Evolutionary conservation across 192 early-diverging fungal genomes (phyloP), one percentile per base, ranked within the genome.

Genomic region (Chytriomyces sp.): DNA sequence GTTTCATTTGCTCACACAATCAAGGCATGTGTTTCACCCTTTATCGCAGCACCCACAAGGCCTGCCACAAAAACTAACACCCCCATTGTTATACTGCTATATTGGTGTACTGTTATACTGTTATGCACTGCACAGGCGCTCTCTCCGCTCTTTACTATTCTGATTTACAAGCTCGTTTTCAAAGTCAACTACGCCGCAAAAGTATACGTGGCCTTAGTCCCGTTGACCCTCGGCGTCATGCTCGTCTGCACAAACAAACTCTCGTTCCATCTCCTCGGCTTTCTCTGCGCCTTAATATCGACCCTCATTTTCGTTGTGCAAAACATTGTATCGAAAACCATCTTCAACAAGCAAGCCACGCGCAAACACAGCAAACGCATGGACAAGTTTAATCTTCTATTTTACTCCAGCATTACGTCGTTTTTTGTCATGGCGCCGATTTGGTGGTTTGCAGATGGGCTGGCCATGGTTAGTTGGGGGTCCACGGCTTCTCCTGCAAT

Each of bases 361-460:
- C 62, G 61, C 11, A 81, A 69, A 43, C 67, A 53, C 18, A 20
- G 43, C 57, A 84, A 87, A 71, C 92, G 91, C 66, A 81, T 97
- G 7, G 95, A 97, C 87, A 95, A 97, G 83, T 81, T 93, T 74
- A 97, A 94, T 77, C 82, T 96, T n/a, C 80, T 94, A 11, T 95
- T 96, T 79, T 94, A 95, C 80, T 93, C 92, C 0, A 86, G 91
- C 23, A 82, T 84, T 11, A 82, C 91, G 45, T 90, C 92, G 1
- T 93, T 93, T 45, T 65, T 91, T 10, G 79, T 95, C 45, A 94
- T 95, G 93, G 81, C 76, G 20, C 95, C 95, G 5, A 68, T 96
- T 9, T 95, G 94, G 93, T 64, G 92, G 16, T 93, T 88, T 75
- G 88, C 90, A 18, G 95, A 96, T 49, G 91, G 89, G 69, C 69